Conservation (phyloP, 192 early-diverging fungal species). For the Gonapodya prolifera region DNA sequence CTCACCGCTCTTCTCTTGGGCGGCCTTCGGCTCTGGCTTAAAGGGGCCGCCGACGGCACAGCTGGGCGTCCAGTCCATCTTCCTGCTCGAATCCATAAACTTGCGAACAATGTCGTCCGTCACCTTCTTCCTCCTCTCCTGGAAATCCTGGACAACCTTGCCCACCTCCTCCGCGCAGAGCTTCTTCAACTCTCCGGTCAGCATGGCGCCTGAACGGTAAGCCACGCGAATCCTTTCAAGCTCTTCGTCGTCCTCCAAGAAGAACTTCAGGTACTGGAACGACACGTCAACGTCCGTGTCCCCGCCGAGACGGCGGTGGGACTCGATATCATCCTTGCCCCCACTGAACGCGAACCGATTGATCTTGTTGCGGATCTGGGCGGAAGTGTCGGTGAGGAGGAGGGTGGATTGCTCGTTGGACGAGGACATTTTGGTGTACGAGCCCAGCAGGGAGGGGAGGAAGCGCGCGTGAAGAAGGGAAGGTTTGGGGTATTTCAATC, state of each 20-base stretch:
- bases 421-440: slow-evolving; percentile 89
- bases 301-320: slow-evolving; percentile 69
- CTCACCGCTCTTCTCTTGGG: no score
- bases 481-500: slow-evolving; percentile 93
- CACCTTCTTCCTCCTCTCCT: no score
- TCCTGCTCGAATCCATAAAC: no score
- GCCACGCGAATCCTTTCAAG: slow-evolving; percentile 46
- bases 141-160: no score
- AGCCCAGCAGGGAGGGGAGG: slow-evolving; percentile 86
- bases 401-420: slow-evolving; percentile 81
- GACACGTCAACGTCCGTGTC: slow-evolving; percentile 91
- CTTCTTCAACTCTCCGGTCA: no score
- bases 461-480: slow-evolving; percentile 86
- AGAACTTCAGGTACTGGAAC: slow-evolving; percentile 89
- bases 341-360: slow-evolving; percentile 91
- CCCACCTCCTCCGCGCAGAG: no score
- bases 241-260: slow-evolving; percentile 89
- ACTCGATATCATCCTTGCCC: slow-evolving; percentile 72
- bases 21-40: no score
- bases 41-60: no score
- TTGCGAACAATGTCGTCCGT: no score
- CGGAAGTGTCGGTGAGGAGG: slow-evolving; percentile 79
- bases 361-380: slow-evolving; percentile 96
- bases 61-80: no score
- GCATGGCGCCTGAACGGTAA: slow-evolving; percentile 73